Evolutionary conservation across 2,329 filamentous ascomycete genomes (phyloP).

Genomic region (Diaporthe eres): DNA sequence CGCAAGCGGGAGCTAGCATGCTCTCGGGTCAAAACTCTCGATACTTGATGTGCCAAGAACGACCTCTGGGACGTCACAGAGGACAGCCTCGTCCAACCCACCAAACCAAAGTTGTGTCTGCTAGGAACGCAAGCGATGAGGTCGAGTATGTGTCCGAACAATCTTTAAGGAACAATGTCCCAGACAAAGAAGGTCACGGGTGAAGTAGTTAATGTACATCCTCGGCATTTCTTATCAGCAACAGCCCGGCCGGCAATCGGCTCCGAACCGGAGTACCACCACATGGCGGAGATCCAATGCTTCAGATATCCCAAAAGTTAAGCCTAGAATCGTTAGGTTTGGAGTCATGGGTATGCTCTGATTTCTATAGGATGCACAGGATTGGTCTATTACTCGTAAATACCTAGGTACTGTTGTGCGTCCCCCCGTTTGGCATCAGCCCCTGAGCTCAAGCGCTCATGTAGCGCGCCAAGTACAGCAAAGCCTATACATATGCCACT

Average conservation of each 20-base stretch:
- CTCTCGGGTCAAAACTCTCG: neutral
- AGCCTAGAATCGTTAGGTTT: neutral
- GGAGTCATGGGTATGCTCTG: neutral
- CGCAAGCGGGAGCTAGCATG: neutral
- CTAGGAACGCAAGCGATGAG: neutral
- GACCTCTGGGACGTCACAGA: neutral
- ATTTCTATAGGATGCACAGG: neutral
- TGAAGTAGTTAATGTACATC: neutral
- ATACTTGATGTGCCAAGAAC: neutral
- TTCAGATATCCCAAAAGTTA: neutral
- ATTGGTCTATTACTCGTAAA: neutral
- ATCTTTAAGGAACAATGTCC: neutral
- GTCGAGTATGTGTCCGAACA: neutral
- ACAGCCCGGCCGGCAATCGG: conserved; percentile 29
- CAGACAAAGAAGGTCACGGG: neutral
- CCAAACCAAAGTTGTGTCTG: neutral
- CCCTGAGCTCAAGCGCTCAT: neutral
- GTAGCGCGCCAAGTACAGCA: neutral
- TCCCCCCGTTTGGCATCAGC: neutral
- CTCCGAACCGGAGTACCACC: neutral
- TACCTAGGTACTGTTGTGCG: too few relatives aligned
- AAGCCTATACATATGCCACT: neutral
- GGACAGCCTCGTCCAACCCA: neutral
- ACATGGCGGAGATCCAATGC: neutral
- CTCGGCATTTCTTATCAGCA: conserved; percentile 24